phyloP scores from a whole-genome alignment of 345 rosid species.

The Eucalyptus viminalis region DNA sequence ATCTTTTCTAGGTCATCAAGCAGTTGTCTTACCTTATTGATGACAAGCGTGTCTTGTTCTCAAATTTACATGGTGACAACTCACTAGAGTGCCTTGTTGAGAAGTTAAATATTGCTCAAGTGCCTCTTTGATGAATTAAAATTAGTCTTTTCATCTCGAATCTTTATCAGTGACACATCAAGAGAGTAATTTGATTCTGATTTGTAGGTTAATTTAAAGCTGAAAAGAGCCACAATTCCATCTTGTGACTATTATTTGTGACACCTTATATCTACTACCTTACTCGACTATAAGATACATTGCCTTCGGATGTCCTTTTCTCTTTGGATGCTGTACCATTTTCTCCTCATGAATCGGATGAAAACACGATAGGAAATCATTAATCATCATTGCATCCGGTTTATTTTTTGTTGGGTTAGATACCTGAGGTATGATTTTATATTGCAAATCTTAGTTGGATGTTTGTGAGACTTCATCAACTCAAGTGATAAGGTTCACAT shows the following conservation, averaged over 20 bases:
- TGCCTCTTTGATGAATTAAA: constrained; percentile 24
- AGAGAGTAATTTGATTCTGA: not conserved
- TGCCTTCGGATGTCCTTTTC: constrained; percentile 11
- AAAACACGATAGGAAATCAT: not conserved
- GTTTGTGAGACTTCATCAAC: constrained; percentile 13
- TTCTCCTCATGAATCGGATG: not conserved
- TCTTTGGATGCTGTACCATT: not conserved
- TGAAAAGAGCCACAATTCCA: not conserved
- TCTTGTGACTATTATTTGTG: constrained; percentile 36
- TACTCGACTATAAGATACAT: constrained; percentile 28
- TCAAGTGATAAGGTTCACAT: constrained; percentile 24
- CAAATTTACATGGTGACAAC: constrained; percentile 35
- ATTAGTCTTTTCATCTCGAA: not conserved
- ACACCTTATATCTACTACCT: constrained; percentile 37
- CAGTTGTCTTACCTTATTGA: constrained; percentile 2
- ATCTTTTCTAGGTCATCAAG: constrained; percentile 29
- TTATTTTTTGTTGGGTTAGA: not conserved
- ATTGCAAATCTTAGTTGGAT: constrained; percentile 9
- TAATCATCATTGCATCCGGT: not conserved
- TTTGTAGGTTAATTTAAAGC: constrained; percentile 27
- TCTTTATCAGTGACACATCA: no score
- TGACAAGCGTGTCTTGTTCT: constrained; percentile 37
- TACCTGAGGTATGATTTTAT: not conserved
- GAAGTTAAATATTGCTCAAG: constrained; percentile 27
- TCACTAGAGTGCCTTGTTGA: constrained; percentile 28